A percentile compares a stretch with the other conserved stretches of the same genome.
Evolutionary conservation across 2,329 filamentous ascomycete species (phyloP).

Genomic region (Ceratocystis huliohia): DNA sequence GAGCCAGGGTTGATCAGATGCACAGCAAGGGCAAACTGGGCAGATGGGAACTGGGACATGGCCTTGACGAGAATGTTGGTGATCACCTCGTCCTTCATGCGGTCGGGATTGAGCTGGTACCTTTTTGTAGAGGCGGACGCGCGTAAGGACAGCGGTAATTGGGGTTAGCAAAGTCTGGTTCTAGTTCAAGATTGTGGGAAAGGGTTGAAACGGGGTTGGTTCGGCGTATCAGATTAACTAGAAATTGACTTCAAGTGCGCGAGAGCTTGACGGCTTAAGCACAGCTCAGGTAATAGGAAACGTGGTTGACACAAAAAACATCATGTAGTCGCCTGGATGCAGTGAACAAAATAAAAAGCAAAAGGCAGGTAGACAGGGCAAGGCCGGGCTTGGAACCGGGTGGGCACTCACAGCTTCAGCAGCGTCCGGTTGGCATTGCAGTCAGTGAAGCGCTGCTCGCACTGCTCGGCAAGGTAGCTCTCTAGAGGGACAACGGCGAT

Average conservation of each 20-base stretch:
- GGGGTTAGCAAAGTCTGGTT: constrained; percentile 12
- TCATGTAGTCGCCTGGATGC: constrained; percentile 38
- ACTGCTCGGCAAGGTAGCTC: constrained; percentile 87
- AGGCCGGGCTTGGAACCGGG: background rate
- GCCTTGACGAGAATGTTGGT: constrained; percentile 99
- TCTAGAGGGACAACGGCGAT: constrained; percentile 90
- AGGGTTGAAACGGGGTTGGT: constrained; percentile 90
- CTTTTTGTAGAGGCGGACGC: constrained; percentile 35
- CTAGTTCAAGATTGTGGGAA: background rate
- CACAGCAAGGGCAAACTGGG: constrained; percentile 87
- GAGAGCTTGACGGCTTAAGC: constrained; percentile 20
- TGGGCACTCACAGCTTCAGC: constrained; percentile 79
- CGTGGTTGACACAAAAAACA: constrained; percentile 39
- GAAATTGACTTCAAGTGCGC: constrained; percentile 20
- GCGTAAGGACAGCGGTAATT: background rate
- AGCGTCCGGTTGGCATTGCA: constrained; percentile 93
- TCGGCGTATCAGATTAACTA: constrained; percentile 31
- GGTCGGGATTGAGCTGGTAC: constrained; percentile 99
- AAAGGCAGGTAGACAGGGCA: constrained; percentile 17
- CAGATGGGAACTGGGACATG: constrained; percentile 89
- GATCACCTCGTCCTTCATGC: constrained; percentile 89
- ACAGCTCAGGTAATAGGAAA: constrained; percentile 22
- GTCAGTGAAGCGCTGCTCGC: constrained; percentile 87
- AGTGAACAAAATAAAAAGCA: constrained; percentile 22
- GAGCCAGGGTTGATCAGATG: constrained; percentile 81